Conservation (phyloP, 345 rosid genomes). For the Salix koriyanagi region DNA sequence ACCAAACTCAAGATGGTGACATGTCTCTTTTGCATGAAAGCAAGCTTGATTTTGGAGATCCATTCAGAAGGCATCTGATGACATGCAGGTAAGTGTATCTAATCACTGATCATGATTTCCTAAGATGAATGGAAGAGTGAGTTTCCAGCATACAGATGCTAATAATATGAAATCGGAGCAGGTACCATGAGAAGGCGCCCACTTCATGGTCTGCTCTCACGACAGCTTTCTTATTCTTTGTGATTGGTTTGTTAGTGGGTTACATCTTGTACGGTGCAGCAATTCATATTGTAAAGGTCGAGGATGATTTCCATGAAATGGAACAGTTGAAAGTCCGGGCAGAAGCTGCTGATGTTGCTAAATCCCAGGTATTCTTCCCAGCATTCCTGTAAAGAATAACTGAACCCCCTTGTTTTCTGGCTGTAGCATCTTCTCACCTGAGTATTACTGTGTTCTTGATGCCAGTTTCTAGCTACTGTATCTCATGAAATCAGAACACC, state of each 20-base stretch:
- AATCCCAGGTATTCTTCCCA: constrained; percentile 58
- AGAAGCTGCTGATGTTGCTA: constrained; percentile 98
- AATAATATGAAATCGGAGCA: constrained; percentile 24
- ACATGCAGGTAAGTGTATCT: constrained; percentile 63
- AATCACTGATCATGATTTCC: not conserved
- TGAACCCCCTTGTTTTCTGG: not conserved
- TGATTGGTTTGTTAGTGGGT: constrained; percentile 72
- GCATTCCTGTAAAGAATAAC: not conserved
- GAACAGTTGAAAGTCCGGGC: constrained; percentile 77
- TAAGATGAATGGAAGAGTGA: not conserved
- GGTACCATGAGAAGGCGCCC: constrained; percentile 87
- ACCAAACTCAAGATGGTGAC: constrained; percentile 76
- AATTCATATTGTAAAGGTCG: constrained; percentile 78
- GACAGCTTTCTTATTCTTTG: constrained; percentile 63
- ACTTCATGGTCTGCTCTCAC: constrained; percentile 64
- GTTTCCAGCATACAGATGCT: constrained; percentile 8
- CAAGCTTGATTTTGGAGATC: constrained; percentile 93
- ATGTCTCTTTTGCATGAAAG: constrained; percentile 66
- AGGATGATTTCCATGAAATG: constrained; percentile 84
- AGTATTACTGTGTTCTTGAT: constrained; percentile 14
- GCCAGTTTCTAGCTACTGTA: constrained; percentile 92
- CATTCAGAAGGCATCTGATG: constrained; percentile 90
- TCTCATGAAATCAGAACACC: constrained; percentile 99
- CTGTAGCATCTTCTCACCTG: constrained; percentile 2
- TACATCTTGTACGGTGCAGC: constrained; percentile 77